Conservation (phyloP, 305 asterid species). For the Ajuga reptans region DNA sequence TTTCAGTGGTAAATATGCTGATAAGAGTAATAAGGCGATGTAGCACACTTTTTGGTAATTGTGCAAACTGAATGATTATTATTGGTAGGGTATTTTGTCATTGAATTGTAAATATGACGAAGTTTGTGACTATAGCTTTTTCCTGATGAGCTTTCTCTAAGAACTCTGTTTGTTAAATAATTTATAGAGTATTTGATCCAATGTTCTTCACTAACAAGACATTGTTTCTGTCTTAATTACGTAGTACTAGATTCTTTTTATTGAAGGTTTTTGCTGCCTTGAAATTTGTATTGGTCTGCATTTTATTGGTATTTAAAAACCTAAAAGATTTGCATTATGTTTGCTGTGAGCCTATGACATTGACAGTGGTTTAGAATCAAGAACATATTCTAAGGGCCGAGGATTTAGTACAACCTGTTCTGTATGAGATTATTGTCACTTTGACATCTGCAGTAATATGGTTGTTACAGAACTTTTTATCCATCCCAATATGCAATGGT, state of each 20-base stretch:
- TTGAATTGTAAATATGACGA: no score
- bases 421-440: neutral
- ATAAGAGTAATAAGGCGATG: neutral
- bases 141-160: neutral
- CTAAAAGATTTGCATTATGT: neutral
- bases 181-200: neutral
- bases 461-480: neutral
- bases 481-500: neutral
- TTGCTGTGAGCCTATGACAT: neutral
- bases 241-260: neutral
- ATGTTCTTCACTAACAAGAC: neutral
- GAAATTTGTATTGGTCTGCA: neutral
- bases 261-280: neutral
- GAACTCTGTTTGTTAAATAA: neutral
- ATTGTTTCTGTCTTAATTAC: neutral
- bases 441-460: neutral
- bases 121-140: no score
- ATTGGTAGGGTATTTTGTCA: neutral
- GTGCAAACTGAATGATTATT: neutral
- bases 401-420: neutral
- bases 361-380: neutral
- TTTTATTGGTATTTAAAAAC: neutral
- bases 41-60: neutral
- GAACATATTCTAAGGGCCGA: neutral
- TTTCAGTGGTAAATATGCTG: neutral